Base-by-base conservation (phyloP, 208 protist species). In the Leishmania amazonensis region DNA sequence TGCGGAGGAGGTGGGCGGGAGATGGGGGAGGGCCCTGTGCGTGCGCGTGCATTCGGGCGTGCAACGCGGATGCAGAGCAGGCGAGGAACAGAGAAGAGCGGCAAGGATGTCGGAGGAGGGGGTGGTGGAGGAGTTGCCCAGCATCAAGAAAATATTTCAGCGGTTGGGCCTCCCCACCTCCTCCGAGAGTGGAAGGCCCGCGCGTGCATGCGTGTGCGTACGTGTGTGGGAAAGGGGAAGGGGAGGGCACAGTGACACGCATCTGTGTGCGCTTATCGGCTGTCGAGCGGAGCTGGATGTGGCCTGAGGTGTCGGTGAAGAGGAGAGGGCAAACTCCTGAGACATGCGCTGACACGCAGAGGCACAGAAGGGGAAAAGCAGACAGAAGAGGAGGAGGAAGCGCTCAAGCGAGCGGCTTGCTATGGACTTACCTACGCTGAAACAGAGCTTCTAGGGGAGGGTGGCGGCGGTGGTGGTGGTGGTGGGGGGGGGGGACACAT, bases 321-420 rank as follows among this genome's bases (percentile, higher is more conserved):
- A 24, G 49, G 35, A 42, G 35, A 38, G 31, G 42, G 75, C 2
- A 2, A 53, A 28, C 21, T 1, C 5, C n/a, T 38, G 42, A 15
- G 21, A 67, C 53, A 2, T 60, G 17, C 42, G 49, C 42, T 57
- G 21, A n/a, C 31, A 15, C 24, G 35, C 38, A 75, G 15, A 79
- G 38, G 40, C 9, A 75, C 73, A 75, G 81, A 65, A 65, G 76
- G 75, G 78, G 35, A 76, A 58, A 77, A 70, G 70, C n/a, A 84
- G 67, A 64, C 58, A 71, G 47, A 78, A 35, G 65, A 72, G 5
- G 40, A 53, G 67, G 35, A 49, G 42, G 31, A 74, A 54, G 42
- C 68, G 15, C 11, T 74, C 42, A 21, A 53, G 40, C 40, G 24
- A 53, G 5, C 45, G 45, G 8, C 51, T 53, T 38, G 28, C 28